Evolutionary conservation across 305 asterid genomes (phyloP).

Genomic region (Stenogyne calaminthoides): DNA sequence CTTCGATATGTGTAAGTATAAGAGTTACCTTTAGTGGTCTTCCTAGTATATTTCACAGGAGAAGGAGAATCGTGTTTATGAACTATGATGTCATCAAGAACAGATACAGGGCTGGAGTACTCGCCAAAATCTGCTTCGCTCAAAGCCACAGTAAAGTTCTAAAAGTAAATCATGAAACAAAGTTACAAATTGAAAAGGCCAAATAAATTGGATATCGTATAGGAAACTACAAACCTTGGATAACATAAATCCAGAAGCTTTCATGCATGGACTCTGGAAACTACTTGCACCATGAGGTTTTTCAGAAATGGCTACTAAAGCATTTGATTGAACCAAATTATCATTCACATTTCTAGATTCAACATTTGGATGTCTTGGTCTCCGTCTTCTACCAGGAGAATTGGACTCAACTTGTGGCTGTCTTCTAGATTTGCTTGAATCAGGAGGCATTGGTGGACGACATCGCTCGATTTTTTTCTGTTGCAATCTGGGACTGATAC

Average conservation of each 20-base stretch:
- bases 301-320: constrained; percentile 41
- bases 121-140: constrained; percentile 52
- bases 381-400: constrained; percentile 75
- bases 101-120: constrained; percentile 83
- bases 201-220: constrained; percentile 12
- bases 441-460: constrained; percentile 75
- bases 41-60: constrained; percentile 54
- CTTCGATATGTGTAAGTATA: no score
- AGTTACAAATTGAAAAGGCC: background rate
- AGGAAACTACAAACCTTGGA: constrained; percentile 42
- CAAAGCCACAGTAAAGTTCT: constrained; percentile 43
- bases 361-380: constrained; percentile 43
- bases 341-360: constrained; percentile 45
- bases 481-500: constrained; percentile 71
- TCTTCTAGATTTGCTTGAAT: constrained; percentile 57
- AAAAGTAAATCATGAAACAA: constrained; percentile 35
- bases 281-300: constrained; percentile 39
- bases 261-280: constrained; percentile 39
- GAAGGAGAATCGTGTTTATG: constrained; percentile 60
- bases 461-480: constrained; percentile 68
- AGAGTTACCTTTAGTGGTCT: constrained; percentile 50
- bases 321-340: constrained; percentile 41
- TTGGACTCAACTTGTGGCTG: constrained; percentile 48
- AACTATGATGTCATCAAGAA: constrained; percentile 54
- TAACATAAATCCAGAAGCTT: constrained; percentile 31